Conservation (phyloP, 768 basidiomycete genomes). For the Hericium erinaceus region DNA sequence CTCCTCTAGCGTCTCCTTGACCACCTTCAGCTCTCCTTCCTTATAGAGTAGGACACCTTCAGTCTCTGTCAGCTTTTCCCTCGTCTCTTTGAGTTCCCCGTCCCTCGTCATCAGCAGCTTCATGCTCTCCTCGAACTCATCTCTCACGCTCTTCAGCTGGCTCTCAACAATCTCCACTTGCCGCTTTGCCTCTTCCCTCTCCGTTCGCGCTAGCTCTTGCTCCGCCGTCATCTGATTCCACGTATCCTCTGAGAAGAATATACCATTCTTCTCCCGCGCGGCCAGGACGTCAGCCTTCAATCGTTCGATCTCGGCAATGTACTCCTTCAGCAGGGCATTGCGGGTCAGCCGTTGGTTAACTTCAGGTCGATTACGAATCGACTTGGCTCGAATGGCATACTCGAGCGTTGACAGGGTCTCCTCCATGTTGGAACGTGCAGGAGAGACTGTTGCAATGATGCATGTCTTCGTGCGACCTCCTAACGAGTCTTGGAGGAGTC, state of each 20-base stretch:
- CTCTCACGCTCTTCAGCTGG: slow-evolving; percentile 68
- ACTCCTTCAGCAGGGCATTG: slow-evolving; percentile 87
- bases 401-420: slow-evolving; percentile 97
- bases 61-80: slow-evolving; percentile 43
- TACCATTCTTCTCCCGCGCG: slow-evolving; percentile 92
- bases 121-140: slow-evolving; percentile 90
- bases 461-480: slow-evolving; percentile 97
- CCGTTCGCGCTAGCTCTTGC: slow-evolving; percentile 67
- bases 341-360: slow-evolving; percentile 91
- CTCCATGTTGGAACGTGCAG: slow-evolving; percentile 88
- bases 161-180: slow-evolving; percentile 78
- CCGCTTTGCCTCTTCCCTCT: slow-evolving; percentile 74
- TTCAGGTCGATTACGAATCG: slow-evolving; percentile 92
- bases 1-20: slow-evolving; percentile 61
- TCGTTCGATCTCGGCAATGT: slow-evolving; percentile 86
- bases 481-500: slow-evolving; percentile 96
- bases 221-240: slow-evolving; percentile 79
- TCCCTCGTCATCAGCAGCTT: slow-evolving; percentile 65
- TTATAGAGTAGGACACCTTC: slow-evolving; percentile 43
- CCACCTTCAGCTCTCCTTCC: slow-evolving; percentile 47
- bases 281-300: slow-evolving; percentile 86
- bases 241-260: slow-evolving; percentile 85
- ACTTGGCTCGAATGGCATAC: slow-evolving; percentile 91
- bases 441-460: slow-evolving; percentile 94
- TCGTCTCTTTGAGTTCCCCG: slow-evolving; percentile 60